Evolutionary conservation across 1,284 basidiomycete genomes (phyloP), one percentile per base, ranked within the genome.

Genomic region (Cutaneotrichosporon dermatis): DNA sequence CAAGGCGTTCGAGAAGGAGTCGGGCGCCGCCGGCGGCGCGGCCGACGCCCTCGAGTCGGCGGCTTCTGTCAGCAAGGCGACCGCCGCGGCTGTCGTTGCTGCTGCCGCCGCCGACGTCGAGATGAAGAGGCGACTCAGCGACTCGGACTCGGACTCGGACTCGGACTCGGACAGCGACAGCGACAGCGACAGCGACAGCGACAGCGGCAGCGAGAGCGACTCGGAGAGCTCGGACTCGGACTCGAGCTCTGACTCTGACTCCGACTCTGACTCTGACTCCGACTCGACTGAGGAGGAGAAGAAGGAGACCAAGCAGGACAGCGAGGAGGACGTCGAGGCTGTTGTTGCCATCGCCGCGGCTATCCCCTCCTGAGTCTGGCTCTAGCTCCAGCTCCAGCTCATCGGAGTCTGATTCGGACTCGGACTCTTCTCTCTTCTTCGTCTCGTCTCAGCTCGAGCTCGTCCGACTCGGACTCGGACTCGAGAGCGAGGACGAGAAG

Each of bases 1-100:
- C 57, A 73, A 75, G 63, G 73, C 77, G 7, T 72, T 79, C 52
- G 69, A 73, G 60, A 78, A 78, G 66, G 77, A 79, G 58, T 70
- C 70, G 0, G 63, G 56, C 16, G 64, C 68, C 53, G 36, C 56
- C 12, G 65, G 54, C 2, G 51, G 58, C 13, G 63, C 65, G 10
- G 61, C 54, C 10, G 62, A 57, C 33, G 61, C 60, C 12, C 61
- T 76, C 11, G 64, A 69, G 52, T 59, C 66, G 73, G 59, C 55
- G 13, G 40, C 60, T n/a, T n/a, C n/a, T 9, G 52, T 54, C 49
- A 44, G n/a, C 43, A 55, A 51, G 49, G 46, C 51, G 41, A 41
- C 52, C 7, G 46, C 51, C 33, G n/a, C 36, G 33, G 51, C 36
- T 16, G 46, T 10, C 39, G 61, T 43, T 41, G 35, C 58, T 49